Evolutionary conservation across 2,329 filamentous ascomycete genomes (phyloP).

Genomic region (Cercospora sp.): DNA sequence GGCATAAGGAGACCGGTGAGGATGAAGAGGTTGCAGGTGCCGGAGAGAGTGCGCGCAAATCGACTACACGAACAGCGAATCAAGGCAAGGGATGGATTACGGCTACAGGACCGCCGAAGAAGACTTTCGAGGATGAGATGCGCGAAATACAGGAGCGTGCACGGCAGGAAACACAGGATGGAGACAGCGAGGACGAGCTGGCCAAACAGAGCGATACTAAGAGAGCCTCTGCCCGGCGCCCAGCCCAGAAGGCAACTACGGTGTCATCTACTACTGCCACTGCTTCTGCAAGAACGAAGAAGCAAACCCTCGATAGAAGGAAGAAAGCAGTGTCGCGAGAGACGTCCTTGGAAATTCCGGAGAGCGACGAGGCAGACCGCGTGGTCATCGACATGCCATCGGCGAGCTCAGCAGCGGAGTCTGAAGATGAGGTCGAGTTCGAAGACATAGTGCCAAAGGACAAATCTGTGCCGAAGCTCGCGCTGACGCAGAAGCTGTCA

Average conservation of each 20-base stretch:
- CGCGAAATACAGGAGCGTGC: constrained; percentile 33
- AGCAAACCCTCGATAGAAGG: constrained; percentile 4
- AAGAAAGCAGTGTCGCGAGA: not conserved
- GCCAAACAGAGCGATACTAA: constrained; percentile 4
- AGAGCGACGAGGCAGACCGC: constrained; percentile 10
- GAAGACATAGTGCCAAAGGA: not conserved
- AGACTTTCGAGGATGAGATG: constrained; percentile 39
- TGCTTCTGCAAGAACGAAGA: not conserved
- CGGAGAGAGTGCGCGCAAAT: not conserved
- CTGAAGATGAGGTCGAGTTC: constrained; percentile 3
- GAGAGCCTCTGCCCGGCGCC: constrained; percentile 8
- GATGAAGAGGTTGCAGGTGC: not conserved
- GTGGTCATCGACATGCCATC: constrained; percentile 22
- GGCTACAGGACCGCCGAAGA: constrained; percentile 28
- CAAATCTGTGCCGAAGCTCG: not conserved
- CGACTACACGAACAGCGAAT: not conserved
- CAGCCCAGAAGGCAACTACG: constrained; percentile 1
- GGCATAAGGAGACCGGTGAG: not conserved
- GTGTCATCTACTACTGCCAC: not conserved
- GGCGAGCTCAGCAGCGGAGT: not conserved
- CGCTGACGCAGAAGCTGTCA: not conserved
- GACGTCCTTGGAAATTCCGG: constrained; percentile 7
- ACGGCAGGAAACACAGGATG: constrained; percentile 24
- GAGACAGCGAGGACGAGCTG: constrained; percentile 27
- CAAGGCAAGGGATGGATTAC: constrained; percentile 13